Percentiles rank a stretch among this genome's conserved stretches.
These are phyloP conservation scores for Chaetoscypha palmicola DNA, from an alignment of 2,329 filamentous ascomycete genomes.

Conservation along the genomic window DNA sequence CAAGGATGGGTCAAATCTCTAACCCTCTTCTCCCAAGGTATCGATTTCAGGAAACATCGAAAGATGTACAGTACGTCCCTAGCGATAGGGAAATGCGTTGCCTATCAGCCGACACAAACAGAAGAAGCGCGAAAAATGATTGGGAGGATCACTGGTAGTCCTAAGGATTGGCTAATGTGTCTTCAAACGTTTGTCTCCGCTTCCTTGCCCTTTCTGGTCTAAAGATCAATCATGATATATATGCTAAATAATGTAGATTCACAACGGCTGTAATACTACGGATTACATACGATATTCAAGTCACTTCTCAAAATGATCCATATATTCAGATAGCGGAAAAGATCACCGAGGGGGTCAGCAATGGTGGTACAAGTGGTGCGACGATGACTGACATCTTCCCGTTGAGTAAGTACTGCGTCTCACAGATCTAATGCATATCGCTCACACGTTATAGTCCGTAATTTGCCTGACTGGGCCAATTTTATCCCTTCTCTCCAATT, in stretches of 20 bases:
- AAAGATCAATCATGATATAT: background rate
- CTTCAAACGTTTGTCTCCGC: background rate
- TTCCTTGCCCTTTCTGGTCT: background rate
- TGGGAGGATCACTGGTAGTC: constrained; percentile 27
- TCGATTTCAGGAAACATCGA: constrained; percentile 36
- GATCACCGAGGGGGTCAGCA: constrained; percentile 12
- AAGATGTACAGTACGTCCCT: constrained; percentile 38
- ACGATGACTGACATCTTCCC: constrained; percentile 42
- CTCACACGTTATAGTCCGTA: background rate
- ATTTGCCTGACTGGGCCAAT: constrained; percentile 30
- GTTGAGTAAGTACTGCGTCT: constrained; percentile 31
- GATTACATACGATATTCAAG: constrained; percentile 37
- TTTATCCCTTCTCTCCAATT: constrained; percentile 21
- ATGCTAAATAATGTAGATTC: constrained; percentile 29
- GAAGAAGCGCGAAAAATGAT: constrained; percentile 29
- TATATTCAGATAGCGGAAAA: constrained; percentile 33
- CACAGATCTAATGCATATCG: background rate
- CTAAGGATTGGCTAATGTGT: constrained; percentile 31
- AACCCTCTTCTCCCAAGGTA: constrained; percentile 36
- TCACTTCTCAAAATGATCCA: constrained; percentile 32
- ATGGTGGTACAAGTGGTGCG: constrained; percentile 19
- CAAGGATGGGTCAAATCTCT: constrained; percentile 37
- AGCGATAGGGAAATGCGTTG: constrained; percentile 31
- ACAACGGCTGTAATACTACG: constrained; percentile 35
- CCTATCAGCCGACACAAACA: constrained; percentile 24